phyloP scores from a whole-genome alignment of 2,329 filamentous ascomycete genomes.

The Nannizzia gypsea region DNA sequence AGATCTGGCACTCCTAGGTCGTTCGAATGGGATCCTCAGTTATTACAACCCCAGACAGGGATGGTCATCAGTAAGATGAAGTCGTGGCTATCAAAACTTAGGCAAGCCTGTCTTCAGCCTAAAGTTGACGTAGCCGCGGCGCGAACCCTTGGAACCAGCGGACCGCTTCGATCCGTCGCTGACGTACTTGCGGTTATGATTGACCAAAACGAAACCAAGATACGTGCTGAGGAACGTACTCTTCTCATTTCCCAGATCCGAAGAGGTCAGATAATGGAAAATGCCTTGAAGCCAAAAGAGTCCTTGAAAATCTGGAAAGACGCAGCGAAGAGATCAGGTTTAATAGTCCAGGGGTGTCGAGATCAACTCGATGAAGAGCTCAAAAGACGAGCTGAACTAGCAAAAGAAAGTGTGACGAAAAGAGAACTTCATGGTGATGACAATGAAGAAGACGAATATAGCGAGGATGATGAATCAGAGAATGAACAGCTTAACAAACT shows the following conservation, averaged over 20 bases:
- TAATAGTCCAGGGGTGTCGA: slow-evolving; percentile 50
- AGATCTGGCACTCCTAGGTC: slow-evolving; percentile 49
- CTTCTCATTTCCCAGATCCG: slow-evolving; percentile 53
- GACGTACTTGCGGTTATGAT: slow-evolving; percentile 89
- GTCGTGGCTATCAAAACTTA: slow-evolving; percentile 61
- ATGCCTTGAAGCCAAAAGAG: slow-evolving; percentile 53
- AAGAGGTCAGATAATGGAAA: slow-evolving; percentile 67
- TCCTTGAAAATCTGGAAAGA: slow-evolving; percentile 60
- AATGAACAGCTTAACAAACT: slow-evolving; percentile 37
- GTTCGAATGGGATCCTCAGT: slow-evolving; percentile 53
- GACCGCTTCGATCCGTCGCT: slow-evolving; percentile 64
- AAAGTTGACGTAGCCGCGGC: slow-evolving; percentile 61
- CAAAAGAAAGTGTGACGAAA: slow-evolving; percentile 11
- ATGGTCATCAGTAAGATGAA: slow-evolving; percentile 59
- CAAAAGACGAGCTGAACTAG: slow-evolving; percentile 13
- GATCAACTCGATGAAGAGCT: slow-evolving; percentile 45
- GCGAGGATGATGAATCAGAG: slow-evolving; percentile 26
- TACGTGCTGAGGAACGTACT: slow-evolving; percentile 57
- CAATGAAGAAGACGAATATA: slow-evolving; percentile 27
- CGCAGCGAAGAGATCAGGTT: slow-evolving; percentile 40
- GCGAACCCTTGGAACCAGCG: slow-evolving; percentile 51
- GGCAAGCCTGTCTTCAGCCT: slow-evolving; percentile 76
- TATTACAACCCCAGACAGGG: slow-evolving; percentile 25
- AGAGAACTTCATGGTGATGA: slow-evolving; percentile 5
- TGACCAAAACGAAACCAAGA: slow-evolving; percentile 59